Base-by-base conservation (phyloP, 495 filamentous ascomycete species). In the Penicillium subrubescens region DNA sequence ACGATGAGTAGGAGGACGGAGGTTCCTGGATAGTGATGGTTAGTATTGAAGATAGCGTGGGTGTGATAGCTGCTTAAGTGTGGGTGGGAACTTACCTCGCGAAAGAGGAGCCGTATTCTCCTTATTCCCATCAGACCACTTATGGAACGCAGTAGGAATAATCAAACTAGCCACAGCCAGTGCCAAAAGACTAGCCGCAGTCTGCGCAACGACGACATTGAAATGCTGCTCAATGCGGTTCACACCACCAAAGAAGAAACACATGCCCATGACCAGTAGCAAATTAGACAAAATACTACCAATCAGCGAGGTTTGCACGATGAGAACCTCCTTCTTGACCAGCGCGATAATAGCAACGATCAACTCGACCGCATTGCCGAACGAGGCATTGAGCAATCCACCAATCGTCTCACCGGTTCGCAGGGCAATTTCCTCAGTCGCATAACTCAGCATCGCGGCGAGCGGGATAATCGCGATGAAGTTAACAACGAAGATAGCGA, bases 181-280 rank as follows among this genome's bases (percentile, higher is more conserved):
- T 3, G 92, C 88, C 2, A 97, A 82, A 15, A 97, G 75, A 77
- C 88, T 91, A 31, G 93, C 87, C 1, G 94, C 93, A 0, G 94
- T 97, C 73, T 96, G 92, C 1, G 94, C 94, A n/a, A 97, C 93
- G 3, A 90, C 91, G 2, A 91, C 86, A 78, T 97, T 97, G 84
- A 97, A 97, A 73, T 87, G 88, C 67, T 97, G 94, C 70, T 97
- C 90, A 34, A 85, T 64, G 23, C 94, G 87, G 54, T 89, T 87
- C 53, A 95, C 73, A 33, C 94, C 94, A 34, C 94, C 93, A 56
- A 90, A 90, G 78, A 96, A 92, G 82, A 97, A 97, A 72, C 89
- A 93, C 89, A 95, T 94, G 19, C 94, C 94, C 79, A 97, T 81
- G 39, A 97, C 94, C 21, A 97, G 84, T 6, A 97, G 88, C 56